A percentile compares a stretch with the other conserved stretches of the same genome.
Conservation (phyloP, 345 rosid genomes). For the Eucalyptus microcorys region DNA sequence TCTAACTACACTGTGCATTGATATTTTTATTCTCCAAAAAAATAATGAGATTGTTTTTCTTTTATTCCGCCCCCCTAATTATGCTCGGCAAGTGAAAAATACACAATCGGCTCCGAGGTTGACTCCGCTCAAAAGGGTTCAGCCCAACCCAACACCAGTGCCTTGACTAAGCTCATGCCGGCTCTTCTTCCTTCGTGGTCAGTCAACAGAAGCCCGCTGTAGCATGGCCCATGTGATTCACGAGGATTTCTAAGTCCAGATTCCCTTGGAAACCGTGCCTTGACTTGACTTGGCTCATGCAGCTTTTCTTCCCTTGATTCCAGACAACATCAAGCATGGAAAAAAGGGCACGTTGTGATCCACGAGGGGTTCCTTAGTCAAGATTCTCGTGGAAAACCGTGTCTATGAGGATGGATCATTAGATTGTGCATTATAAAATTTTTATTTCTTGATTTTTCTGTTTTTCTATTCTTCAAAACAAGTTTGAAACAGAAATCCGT, state of each 20-base stretch:
- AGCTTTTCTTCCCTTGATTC: too few species aligned
- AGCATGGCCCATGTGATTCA: not conserved
- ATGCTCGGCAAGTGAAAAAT: not conserved
- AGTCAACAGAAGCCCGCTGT: not conserved
- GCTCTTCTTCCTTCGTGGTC: not conserved
- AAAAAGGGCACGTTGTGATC: not conserved
- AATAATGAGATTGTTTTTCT: not conserved
- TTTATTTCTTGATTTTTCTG: too few species aligned
- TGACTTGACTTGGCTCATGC: not conserved
- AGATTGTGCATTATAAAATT: too few species aligned
- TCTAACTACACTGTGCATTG: not conserved
- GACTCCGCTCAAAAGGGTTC: not conserved
- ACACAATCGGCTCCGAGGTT: not conserved
- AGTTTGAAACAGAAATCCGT: too few species aligned
- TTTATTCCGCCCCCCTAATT: not conserved
- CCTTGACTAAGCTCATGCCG: not conserved
- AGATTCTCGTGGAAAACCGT: not conserved
- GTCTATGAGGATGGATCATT: not conserved
- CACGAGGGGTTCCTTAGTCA: not conserved
- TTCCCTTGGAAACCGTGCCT: not conserved
- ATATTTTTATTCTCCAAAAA: not conserved
- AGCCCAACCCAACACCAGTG: not conserved
- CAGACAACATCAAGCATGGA: not conserved
- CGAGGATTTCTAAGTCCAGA: not conserved
- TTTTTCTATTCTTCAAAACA: too few species aligned